Conservation (phyloP, 2,329 filamentous ascomycete genomes). For the Gremmenia infestans region DNA sequence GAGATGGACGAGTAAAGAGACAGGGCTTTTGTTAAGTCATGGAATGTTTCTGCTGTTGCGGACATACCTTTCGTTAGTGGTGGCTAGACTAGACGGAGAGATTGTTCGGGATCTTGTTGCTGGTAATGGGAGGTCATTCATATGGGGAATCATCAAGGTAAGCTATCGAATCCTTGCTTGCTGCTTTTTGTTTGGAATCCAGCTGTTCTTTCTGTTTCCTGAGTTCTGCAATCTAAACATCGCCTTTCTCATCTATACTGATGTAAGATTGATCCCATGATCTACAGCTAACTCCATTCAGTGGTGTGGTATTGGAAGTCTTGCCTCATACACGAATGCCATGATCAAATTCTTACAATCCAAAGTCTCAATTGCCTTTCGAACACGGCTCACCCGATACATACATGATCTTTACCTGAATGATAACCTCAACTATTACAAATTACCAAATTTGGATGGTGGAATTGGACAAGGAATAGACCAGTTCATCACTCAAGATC, state of each 20-base stretch:
- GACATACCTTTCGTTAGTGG: conserved; percentile 89
- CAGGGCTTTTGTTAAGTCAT: conserved; percentile 82
- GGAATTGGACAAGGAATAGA: conserved; percentile 89
- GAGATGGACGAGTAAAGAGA: conserved; percentile 92
- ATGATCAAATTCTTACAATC: conserved; percentile 99
- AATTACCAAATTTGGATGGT: conserved; percentile 86
- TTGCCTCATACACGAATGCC: conserved; percentile 95
- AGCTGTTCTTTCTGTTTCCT: neutral
- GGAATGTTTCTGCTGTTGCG: conserved; percentile 83
- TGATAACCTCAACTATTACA: conserved; percentile 94
- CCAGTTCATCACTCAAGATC: conserved; percentile 95
- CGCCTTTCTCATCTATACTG: neutral
- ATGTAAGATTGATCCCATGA: neutral
- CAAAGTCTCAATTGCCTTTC: conserved; percentile 97
- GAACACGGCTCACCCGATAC: conserved; percentile 88
- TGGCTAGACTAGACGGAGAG: conserved; percentile 89
- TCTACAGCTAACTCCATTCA: conserved; percentile 28
- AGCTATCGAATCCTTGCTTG: conserved; percentile 20
- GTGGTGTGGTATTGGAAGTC: conserved; percentile 90
- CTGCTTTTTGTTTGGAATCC: neutral
- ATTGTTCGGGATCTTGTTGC: conserved; percentile 96
- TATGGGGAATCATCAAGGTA: conserved; percentile 81
- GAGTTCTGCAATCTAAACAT: neutral
- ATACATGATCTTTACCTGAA: conserved; percentile 97
- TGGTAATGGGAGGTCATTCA: conserved; percentile 82